Evolutionary conservation across 129 eudicot species (phyloP), one percentile per base, ranked within the genome.

Genomic region (Flaveria robusta): DNA sequence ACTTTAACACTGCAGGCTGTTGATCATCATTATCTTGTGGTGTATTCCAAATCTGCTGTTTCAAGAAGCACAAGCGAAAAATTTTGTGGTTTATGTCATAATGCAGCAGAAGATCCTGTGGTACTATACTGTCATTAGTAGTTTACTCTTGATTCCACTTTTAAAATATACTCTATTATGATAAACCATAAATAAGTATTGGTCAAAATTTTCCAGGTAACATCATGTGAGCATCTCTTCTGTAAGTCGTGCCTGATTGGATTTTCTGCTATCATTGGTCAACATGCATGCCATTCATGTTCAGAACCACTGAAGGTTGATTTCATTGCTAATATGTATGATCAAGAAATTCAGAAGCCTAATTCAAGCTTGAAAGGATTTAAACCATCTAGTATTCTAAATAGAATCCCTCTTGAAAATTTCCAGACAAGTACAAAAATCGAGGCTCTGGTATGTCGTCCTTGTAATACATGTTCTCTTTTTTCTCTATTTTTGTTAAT

Each of bases 361-460:
- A 89, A 77, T 74, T 69, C 85, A n/a, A 85, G 77, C 39, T 22
- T 85, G 3, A 82, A 88, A 77, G 98, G 92, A 20, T 90, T 82
- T 66, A 93, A 82, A 83, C 39, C 87, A 4, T 62, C 95, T 64
- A 90, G 97, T 76, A 93, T 93, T 74, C 59, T 93, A 65, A 90
- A 93, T 68, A 86, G 98, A 71, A 81, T 93, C 50, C 55, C 50
- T 73, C 84, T 90, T n/a, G 88, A 85, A 64, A 83, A 84, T 63
- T 93, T 93, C 78, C 96, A 90, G 81, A 86, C 96, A 49, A 93
- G 98, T 84, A 90, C 98, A 31, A 93, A 93, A 83, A 90, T 93
- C 14, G 98, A 93, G 14, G 98, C 96, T 71, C 73, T 93, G 91
- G 98, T 93, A 88, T 22, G 83, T 78, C 11, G 66, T 64, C 23